Conservation (phyloP, 1,139 yeast genomes). For the Debaryomycetaceae sp. region DNA sequence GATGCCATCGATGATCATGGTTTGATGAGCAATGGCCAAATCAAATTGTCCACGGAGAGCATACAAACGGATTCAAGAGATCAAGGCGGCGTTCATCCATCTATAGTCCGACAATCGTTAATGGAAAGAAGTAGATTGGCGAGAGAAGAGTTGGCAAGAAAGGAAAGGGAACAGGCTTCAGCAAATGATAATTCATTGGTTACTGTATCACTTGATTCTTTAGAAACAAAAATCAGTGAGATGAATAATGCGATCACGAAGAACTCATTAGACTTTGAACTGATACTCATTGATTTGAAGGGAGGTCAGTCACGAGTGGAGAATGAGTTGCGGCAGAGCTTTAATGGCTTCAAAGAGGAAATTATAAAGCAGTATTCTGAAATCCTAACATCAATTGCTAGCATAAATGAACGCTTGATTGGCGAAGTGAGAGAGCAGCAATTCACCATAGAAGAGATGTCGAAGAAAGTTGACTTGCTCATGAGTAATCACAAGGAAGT, state of each 20-base stretch:
- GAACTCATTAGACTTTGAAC: neutral
- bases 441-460: slow-evolving; percentile 29
- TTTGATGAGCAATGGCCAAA: slow-evolving; percentile 43
- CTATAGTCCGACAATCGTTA: slow-evolving; percentile 30
- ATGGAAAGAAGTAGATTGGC: slow-evolving; percentile 34
- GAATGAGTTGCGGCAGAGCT: slow-evolving; percentile 13
- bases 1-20: slow-evolving; percentile 62
- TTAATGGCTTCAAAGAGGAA: slow-evolving; percentile 23
- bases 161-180: neutral
- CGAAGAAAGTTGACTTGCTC: slow-evolving; percentile 39
- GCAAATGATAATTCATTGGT: neutral
- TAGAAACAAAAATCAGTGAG: neutral
- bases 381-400: slow-evolving; percentile 29
- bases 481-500: slow-evolving; percentile 44
- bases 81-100: slow-evolving; percentile 16
- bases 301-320: neutral
- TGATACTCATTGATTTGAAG: neutral
- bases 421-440: slow-evolving; percentile 47
- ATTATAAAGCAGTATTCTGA: slow-evolving; percentile 34
- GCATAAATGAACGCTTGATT: slow-evolving; percentile 36
- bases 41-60: slow-evolving; percentile 18
- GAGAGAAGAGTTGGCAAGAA: slow-evolving; percentile 15
- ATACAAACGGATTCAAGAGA: slow-evolving; percentile 1
- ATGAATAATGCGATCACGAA: neutral
- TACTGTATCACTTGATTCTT: neutral